These are phyloP conservation scores for Boletus pseudo-olivaceus DNA, from an alignment of 768 basidiomycete genomes.

Conservation along the genomic window DNA sequence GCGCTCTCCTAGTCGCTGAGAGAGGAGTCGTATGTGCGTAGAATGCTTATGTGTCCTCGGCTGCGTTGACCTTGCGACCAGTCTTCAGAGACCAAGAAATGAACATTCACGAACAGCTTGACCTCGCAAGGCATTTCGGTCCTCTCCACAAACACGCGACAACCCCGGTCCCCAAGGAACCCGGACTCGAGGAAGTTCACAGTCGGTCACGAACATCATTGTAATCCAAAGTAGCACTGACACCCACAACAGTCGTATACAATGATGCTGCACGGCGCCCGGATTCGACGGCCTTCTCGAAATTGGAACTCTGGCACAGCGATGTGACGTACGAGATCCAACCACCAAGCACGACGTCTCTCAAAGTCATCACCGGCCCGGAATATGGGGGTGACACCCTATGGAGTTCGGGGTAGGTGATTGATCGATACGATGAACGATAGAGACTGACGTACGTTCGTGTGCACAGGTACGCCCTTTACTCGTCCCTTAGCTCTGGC, in stretches of 20 bases:
- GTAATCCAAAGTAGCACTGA: neutral
- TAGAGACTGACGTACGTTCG: conserved; percentile 5
- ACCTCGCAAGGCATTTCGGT: conserved; percentile 69
- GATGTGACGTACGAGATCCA: conserved; percentile 82
- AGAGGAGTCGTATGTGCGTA: conserved; percentile 70
- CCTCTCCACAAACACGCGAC: conserved; percentile 82
- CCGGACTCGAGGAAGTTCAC: conserved; percentile 74
- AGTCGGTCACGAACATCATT: conserved; percentile 35
- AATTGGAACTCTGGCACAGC: conserved; percentile 77
- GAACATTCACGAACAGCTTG: conserved; percentile 63
- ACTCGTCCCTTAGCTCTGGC: conserved; percentile 73
- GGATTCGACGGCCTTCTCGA: conserved; percentile 62
- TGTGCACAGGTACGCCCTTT: conserved; percentile 64
- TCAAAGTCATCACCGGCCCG: conserved; percentile 69
- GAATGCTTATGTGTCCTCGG: neutral
- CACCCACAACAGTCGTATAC: conserved; percentile 54
- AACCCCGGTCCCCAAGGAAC: conserved; percentile 66
- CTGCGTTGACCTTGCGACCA: conserved; percentile 19
- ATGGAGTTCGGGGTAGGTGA: conserved; percentile 70
- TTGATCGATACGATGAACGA: neutral
- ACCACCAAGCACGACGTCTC: conserved; percentile 75
- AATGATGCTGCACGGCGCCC: conserved; percentile 62
- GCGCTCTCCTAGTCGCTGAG: conserved; percentile 71
- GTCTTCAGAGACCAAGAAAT: conserved; percentile 78
- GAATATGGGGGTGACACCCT: conserved; percentile 76